These are phyloP conservation scores for Ceratocystis alfenasii DNA, from an alignment of 2,329 filamentous ascomycete genomes.

Conservation along the genomic window DNA sequence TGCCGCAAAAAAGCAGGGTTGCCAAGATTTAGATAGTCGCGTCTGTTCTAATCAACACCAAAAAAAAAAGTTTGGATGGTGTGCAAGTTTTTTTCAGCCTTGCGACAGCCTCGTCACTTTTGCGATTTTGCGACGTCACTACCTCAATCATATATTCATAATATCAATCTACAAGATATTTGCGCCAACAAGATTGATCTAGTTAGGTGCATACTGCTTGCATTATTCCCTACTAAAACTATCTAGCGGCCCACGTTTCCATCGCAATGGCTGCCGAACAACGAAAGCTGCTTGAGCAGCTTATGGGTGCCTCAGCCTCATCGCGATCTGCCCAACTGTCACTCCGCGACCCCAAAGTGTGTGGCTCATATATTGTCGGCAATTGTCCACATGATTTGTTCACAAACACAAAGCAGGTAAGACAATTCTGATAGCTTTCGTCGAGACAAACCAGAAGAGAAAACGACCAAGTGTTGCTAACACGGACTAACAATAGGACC, in stretches of 20 bases:
- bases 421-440: background rate
- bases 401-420: conserved; percentile 84
- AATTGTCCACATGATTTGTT: conserved; percentile 98
- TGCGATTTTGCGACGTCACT: conserved; percentile 11
- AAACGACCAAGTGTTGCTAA: background rate
- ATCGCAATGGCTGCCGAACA: conserved; percentile 82
- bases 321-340: conserved; percentile 70
- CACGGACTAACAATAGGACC: conserved; percentile 41
- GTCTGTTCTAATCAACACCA: background rate
- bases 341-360: conserved; percentile 85
- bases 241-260: background rate
- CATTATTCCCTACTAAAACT: background rate
- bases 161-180: background rate
- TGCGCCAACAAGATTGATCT: background rate
- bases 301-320: conserved; percentile 65
- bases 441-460: background rate
- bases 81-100: conserved; percentile 17
- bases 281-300: conserved; percentile 95
- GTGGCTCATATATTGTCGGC: conserved; percentile 83
- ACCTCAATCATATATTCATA: background rate
- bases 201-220: background rate
- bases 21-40: background rate
- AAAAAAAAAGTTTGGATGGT: conserved; percentile 9
- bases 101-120: conserved; percentile 1
- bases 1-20: background rate